Conservation (phyloP, 177 flowering plant genomes). For the Vitis hybrid region DNA sequence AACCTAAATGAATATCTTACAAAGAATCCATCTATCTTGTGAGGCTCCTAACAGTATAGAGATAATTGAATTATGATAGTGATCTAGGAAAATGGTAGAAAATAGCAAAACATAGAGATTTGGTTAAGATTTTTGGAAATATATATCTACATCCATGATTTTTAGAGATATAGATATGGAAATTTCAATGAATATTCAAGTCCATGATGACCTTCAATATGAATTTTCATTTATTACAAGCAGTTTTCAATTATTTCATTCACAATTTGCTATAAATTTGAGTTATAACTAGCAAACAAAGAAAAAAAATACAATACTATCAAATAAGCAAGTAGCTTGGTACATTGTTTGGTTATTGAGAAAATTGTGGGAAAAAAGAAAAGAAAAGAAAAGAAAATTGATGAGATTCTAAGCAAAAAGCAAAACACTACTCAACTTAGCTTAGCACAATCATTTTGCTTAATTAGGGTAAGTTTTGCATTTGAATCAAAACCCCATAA, state of each 20-base stretch:
- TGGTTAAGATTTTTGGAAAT: too few species aligned
- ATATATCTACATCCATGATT: too few species aligned
- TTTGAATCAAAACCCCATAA: background rate
- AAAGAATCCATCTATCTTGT: background rate
- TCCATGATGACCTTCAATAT: too few species aligned
- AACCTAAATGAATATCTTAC: background rate
- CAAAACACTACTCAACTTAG: background rate
- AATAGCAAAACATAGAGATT: too few species aligned
- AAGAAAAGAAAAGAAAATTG: background rate
- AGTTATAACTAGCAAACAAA: background rate
- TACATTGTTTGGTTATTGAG: background rate
- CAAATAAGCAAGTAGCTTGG: background rate
- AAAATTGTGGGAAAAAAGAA: background rate
- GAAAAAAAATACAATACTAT: background rate
- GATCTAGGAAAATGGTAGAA: too few species aligned
- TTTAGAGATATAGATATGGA: too few species aligned
- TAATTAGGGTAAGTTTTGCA: background rate
- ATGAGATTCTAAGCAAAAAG: background rate
- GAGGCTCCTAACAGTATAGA: too few species aligned
- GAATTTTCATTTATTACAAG: too few species aligned
- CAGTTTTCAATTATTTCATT: background rate
- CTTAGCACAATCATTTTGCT: background rate
- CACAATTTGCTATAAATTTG: background rate
- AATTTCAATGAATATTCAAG: too few species aligned
- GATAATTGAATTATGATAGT: too few species aligned